Conservation (phyloP, 768 basidiomycete species). For the Auricularia cornea region DNA sequence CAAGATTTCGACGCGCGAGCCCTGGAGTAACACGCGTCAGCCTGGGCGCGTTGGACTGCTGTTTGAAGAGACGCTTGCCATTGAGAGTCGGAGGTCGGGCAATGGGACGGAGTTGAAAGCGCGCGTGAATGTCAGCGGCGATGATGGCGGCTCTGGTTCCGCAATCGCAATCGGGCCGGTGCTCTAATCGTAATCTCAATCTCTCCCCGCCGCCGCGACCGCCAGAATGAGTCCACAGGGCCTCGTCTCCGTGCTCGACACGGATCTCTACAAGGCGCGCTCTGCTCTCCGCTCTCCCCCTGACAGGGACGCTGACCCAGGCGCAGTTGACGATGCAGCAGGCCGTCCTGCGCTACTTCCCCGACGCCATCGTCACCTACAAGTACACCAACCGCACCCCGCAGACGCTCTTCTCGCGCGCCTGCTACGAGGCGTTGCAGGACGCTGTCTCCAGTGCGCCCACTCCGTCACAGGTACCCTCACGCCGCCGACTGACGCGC, state of each 20-base stretch:
- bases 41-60: neutral
- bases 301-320: neutral
- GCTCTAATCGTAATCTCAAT: neutral
- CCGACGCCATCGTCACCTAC: conserved; percentile 60
- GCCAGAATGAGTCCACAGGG: neutral
- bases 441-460: conserved; percentile 47
- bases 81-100: too few species aligned
- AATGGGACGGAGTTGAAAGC: too few species aligned
- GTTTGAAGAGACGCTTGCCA: too few species aligned
- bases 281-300: conserved; percentile 2
- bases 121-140: neutral
- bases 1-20: conserved; percentile 60
- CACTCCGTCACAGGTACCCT: neutral
- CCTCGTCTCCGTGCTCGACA: conserved; percentile 67
- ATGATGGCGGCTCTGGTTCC: neutral
- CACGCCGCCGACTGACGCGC: neutral
- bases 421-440: conserved; percentile 53
- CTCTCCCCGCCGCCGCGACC: neutral
- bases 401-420: conserved; percentile 53
- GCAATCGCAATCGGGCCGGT: neutral
- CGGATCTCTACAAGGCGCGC: conserved; percentile 85
- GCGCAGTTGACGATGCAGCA: conserved; percentile 90
- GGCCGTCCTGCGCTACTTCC: conserved; percentile 72
- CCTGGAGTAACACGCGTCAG: conserved; percentile 19
- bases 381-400: conserved; percentile 73